Conservation (phyloP, 345 rosid species). For the Gossypium longicalyx region DNA sequence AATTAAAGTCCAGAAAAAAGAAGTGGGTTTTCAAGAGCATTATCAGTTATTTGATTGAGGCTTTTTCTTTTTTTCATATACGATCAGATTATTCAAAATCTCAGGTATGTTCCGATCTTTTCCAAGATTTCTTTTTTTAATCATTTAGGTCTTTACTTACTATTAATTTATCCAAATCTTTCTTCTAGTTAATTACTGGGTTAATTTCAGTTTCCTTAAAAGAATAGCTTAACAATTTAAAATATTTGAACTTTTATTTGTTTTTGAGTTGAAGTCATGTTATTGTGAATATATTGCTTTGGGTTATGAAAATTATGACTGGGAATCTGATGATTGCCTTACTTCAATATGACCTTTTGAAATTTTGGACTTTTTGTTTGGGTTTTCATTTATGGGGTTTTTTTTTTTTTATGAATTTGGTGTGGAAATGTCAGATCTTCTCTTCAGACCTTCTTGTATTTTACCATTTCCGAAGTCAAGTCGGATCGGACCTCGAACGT, state of each 20-base stretch:
- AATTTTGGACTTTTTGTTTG: not conserved
- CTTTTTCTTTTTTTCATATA: not conserved
- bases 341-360: not conserved
- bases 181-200: constrained; percentile 8
- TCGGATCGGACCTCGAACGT: too few relatives aligned
- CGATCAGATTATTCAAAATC: not conserved
- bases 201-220: not conserved
- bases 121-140: not conserved
- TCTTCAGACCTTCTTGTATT: not conserved
- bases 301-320: not conserved
- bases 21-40: constrained; percentile 9
- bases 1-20: not conserved
- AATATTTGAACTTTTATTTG: not conserved
- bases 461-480: not conserved
- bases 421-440: not conserved
- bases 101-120: constrained; percentile 12
- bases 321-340: not conserved
- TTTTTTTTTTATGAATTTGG: constrained; percentile 8
- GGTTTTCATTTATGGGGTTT: not conserved
- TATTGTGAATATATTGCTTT: not conserved
- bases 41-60: not conserved
- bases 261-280: not conserved
- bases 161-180: constrained; percentile 2
- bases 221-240: not conserved
- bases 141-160: not conserved